A percentile compares a stretch with the other conserved stretches of the same genome.
phyloP scores from a whole-genome alignment of 164 flowering plant species.

The Liquidambar formosana region DNA sequence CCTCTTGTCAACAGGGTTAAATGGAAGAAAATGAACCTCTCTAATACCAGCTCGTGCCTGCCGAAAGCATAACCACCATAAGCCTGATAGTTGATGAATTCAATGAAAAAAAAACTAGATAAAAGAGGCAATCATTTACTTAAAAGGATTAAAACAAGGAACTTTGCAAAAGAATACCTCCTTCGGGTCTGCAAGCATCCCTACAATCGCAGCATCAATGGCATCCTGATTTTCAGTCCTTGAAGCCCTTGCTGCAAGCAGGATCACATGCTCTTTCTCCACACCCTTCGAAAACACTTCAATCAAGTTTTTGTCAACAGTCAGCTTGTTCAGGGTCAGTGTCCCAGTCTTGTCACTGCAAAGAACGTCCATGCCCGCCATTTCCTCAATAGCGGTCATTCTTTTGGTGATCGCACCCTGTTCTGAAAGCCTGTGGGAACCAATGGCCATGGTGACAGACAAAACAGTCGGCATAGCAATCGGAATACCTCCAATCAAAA shows the following conservation, averaged over 20 bases:
- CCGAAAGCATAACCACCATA: neutral
- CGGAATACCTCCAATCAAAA: conserved; percentile 84
- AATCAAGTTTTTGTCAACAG: conserved; percentile 39
- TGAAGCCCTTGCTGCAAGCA: conserved; percentile 53
- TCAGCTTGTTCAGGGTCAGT: conserved; percentile 43
- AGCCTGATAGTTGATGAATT: neutral
- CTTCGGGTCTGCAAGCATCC: conserved; percentile 55
- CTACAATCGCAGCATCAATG: conserved; percentile 52
- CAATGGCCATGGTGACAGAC: conserved; percentile 90
- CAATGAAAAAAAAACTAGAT: neutral
- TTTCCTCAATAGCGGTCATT: conserved; percentile 91
- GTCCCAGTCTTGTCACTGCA: conserved; percentile 61
- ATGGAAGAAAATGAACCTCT: conserved; percentile 49
- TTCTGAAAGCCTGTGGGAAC: conserved; percentile 77
- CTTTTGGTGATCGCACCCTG: conserved; percentile 87
- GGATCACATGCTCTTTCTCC: conserved; percentile 42
- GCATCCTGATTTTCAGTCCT: conserved; percentile 58
- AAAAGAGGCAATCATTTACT: neutral
- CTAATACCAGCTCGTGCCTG: conserved; percentile 51
- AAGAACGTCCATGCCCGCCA: too few relatives aligned
- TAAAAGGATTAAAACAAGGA: neutral
- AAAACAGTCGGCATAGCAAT: too few relatives aligned
- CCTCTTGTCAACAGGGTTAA: conserved; percentile 52
- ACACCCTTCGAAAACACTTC: conserved; percentile 50
- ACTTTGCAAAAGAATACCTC: conserved; percentile 28